phyloP scores from a whole-genome alignment of 352 stramenopile species.

The Aphanomyces euteiches region DNA sequence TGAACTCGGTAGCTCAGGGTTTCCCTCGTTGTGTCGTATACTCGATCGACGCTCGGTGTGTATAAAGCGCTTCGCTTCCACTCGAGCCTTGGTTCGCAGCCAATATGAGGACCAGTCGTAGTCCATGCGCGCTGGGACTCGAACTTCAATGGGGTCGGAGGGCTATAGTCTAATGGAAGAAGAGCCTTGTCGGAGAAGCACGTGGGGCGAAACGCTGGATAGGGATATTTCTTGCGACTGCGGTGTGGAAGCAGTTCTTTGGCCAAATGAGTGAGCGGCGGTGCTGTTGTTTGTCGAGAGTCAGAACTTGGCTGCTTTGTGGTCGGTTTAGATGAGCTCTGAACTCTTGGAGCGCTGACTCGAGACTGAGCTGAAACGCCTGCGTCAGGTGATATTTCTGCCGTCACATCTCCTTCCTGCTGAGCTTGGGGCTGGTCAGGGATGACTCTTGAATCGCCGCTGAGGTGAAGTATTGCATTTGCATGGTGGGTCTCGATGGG shows the following conservation, averaged over 20 bases:
- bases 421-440: too few relatives aligned
- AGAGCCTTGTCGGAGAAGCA: slow-evolving; percentile 25
- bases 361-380: too few relatives aligned
- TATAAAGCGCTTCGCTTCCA: slow-evolving; percentile 20
- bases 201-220: slow-evolving; percentile 17
- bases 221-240: slow-evolving; percentile 15
- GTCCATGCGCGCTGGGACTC: slow-evolving; percentile 5
- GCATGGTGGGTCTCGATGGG: not conserved
- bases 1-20: slow-evolving; percentile 26
- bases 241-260: slow-evolving; percentile 2
- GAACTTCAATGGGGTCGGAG: not conserved
- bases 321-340: too few relatives aligned
- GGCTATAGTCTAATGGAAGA: not conserved
- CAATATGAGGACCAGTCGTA: slow-evolving; percentile 1
- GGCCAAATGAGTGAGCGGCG: not conserved
- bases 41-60: slow-evolving; percentile 13
- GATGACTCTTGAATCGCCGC: too few relatives aligned
- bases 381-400: too few relatives aligned
- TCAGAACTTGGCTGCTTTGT: too few relatives aligned
- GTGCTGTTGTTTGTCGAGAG: too few relatives aligned
- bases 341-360: too few relatives aligned
- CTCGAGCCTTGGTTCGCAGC: slow-evolving; percentile 11
- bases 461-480: not conserved
- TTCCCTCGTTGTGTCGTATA: slow-evolving; percentile 23
- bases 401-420: too few relatives aligned